Percentiles rank a stretch among this genome's conserved stretches.
phyloP scores from a whole-genome alignment of 768 basidiomycete species.

The Tephrocybe sp. region DNA sequence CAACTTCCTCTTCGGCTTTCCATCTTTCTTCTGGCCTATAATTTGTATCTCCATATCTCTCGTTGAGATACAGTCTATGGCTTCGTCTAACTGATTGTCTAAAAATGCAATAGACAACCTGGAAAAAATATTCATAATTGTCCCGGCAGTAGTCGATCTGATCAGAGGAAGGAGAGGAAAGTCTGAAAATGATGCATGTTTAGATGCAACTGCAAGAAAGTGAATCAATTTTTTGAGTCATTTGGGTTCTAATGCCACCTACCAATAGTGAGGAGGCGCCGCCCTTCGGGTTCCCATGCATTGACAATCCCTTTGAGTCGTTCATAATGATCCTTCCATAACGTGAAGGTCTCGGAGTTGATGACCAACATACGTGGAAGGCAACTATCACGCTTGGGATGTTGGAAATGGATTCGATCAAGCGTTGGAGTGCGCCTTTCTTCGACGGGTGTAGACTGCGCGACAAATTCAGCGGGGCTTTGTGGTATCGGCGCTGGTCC shows the following conservation, averaged over 20 bases:
- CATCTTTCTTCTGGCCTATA: conserved; percentile 42
- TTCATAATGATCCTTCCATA: conserved; percentile 75
- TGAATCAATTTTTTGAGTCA: background rate
- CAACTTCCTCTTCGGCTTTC: conserved; percentile 40
- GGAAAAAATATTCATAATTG: conserved; percentile 32
- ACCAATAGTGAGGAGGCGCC: conserved; percentile 49
- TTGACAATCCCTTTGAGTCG: conserved; percentile 51
- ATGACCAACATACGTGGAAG: conserved; percentile 56
- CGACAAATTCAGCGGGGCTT: conserved; percentile 6
- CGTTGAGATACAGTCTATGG: conserved; percentile 25
- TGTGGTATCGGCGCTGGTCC: conserved; percentile 38
- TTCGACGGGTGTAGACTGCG: conserved; percentile 5
- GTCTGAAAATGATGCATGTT: conserved; percentile 47
- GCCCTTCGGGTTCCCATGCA: conserved; percentile 48
- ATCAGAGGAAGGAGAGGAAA: conserved; percentile 42
- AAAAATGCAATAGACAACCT: conserved; percentile 41
- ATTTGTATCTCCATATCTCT: conserved; percentile 36
- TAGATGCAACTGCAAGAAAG: conserved; percentile 34
- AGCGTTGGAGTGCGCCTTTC: conserved; percentile 1
- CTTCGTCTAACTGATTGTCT: conserved; percentile 34
- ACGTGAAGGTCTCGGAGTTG: conserved; percentile 74
- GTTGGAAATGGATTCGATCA: conserved; percentile 3
- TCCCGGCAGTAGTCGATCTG: conserved; percentile 27
- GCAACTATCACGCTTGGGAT: background rate
- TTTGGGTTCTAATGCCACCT: conserved; percentile 16